phyloP scores from a whole-genome alignment of 352 stramenopile species.

The Globisporangium iwayamae region DNA sequence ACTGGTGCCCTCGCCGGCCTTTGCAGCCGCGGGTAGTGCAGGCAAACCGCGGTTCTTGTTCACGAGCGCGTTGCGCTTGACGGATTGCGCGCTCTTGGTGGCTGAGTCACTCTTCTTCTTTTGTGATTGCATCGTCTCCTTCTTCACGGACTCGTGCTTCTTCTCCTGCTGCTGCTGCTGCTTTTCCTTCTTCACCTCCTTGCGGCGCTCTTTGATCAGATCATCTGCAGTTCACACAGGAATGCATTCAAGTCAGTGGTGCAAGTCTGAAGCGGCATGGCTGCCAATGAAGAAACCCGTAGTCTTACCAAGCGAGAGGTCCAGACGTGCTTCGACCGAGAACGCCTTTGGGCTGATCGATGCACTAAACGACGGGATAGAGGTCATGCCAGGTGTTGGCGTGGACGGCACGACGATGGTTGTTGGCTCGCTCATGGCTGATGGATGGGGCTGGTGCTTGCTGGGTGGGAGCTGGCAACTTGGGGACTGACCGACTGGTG shows the following conservation, averaged over 20 bases:
- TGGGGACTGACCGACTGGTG: constrained; percentile 1
- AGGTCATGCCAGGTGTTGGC: constrained; percentile 4
- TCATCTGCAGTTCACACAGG: constrained; percentile 28
- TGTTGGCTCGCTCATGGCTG: constrained; percentile 12
- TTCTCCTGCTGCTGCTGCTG: constrained; percentile 25
- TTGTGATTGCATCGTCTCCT: constrained; percentile 18
- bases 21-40: constrained; percentile 10
- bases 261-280: not conserved
- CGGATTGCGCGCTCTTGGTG: constrained; percentile 21
- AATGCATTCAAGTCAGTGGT: not conserved
- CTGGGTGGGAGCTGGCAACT: constrained; percentile 9
- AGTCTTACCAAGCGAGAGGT: constrained; percentile 38
- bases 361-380: not conserved
- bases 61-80: constrained; percentile 35
- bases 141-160: constrained; percentile 18
- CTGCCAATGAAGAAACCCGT: not conserved
- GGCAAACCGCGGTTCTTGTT: constrained; percentile 46
- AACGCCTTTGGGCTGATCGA: constrained; percentile 15
- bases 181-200: constrained; percentile 62
- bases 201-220: constrained; percentile 73
- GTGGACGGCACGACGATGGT: constrained; percentile 8
- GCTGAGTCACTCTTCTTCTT: constrained; percentile 16
- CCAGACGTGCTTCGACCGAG: constrained; percentile 34
- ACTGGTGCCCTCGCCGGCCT: not conserved
- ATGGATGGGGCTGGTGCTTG: not conserved